phyloP scores from a whole-genome alignment of 805 yeast species.

The Starmerella etchellsii region DNA sequence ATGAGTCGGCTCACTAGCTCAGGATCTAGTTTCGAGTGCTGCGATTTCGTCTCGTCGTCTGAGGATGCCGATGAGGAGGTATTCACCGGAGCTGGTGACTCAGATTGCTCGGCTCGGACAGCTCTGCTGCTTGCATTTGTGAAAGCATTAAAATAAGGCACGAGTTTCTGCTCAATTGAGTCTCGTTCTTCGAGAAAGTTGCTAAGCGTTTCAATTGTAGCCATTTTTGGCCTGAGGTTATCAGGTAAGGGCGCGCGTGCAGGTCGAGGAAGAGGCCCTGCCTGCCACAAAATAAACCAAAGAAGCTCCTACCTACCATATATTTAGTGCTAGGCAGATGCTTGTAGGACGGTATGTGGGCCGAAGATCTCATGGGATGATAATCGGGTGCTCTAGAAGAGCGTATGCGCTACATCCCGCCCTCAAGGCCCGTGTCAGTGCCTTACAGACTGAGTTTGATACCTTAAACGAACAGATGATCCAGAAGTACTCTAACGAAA shows the following conservation, averaged over 20 bases:
- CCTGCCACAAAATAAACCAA: too few relatives aligned
- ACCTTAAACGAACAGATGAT: conserved; percentile 34
- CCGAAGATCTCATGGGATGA: too few relatives aligned
- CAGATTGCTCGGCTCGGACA: conserved; percentile 3
- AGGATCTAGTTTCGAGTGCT: not conserved
- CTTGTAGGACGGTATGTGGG: too few relatives aligned
- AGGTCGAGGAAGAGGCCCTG: too few relatives aligned
- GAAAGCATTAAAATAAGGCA: conserved; percentile 18
- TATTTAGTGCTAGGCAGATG: too few relatives aligned
- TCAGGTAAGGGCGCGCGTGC: too few relatives aligned
- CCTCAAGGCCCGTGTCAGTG: conserved; percentile 36
- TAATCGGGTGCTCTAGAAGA: too few relatives aligned
- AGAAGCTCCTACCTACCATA: too few relatives aligned
- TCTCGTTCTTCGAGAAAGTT: conserved; percentile 9
- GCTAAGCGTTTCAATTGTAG: not conserved
- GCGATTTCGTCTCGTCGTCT: not conserved
- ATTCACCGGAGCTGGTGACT: too few relatives aligned
- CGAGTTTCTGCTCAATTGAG: conserved; percentile 4
- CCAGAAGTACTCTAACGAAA: conserved; percentile 28
- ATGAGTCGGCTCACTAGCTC: conserved; percentile 16
- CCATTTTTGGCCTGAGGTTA: too few relatives aligned
- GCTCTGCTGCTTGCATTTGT: conserved; percentile 19
- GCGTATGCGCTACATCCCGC: conserved; percentile 49
- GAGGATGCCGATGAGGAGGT: not conserved
- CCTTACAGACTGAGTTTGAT: conserved; percentile 32